Conservation (phyloP, 257 asterid genomes). For the Solanum pinnatisectum region DNA sequence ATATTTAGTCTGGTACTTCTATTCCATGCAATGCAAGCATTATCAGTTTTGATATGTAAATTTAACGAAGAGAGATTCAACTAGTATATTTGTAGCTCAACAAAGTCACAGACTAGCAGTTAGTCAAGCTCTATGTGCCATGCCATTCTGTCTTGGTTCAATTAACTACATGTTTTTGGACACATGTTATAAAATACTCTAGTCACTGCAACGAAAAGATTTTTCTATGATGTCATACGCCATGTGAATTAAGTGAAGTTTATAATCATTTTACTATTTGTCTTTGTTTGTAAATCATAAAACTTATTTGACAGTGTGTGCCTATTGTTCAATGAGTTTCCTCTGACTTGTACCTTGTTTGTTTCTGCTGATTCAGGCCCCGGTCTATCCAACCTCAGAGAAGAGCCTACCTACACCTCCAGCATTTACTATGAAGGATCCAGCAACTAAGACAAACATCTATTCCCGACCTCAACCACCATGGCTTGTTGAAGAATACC, state of each 20-base stretch:
- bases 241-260: background rate
- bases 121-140: background rate
- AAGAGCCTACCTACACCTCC: slow-evolving; percentile 85
- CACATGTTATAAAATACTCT: background rate
- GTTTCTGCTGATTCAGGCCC: slow-evolving; percentile 35
- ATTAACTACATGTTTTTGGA: background rate
- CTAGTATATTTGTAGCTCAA: background rate
- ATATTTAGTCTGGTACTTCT: background rate
- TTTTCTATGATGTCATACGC: background rate
- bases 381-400: slow-evolving; percentile 50
- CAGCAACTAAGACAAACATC: slow-evolving; percentile 37
- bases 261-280: background rate
- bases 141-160: background rate
- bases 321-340: background rate
- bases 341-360: background rate
- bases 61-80: background rate
- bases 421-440: slow-evolving; percentile 54
- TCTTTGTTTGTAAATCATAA: background rate
- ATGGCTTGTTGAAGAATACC: slow-evolving; percentile 24
- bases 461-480: slow-evolving; percentile 34
- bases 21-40: background rate
- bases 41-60: background rate
- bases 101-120: background rate
- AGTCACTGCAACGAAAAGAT: background rate
- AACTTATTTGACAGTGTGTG: background rate